Evolutionary conservation across 805 yeast genomes (phyloP), one percentile per base, ranked within the genome.

Genomic region (Kazachstania kunashirensis): DNA sequence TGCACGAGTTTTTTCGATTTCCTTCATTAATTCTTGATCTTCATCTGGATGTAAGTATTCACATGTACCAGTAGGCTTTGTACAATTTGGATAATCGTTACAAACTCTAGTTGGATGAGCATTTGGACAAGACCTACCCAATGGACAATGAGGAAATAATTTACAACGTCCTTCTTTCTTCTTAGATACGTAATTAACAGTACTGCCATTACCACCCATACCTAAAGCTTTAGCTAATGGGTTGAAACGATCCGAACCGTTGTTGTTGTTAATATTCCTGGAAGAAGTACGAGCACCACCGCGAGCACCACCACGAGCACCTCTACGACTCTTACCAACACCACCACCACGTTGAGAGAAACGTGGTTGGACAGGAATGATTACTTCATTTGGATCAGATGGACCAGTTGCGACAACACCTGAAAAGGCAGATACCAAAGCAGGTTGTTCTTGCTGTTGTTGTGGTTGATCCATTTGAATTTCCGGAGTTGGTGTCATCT

Each of bases 91-190:
- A 55, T 68, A 84, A 6, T 75, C 74, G 59, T 70, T 73, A 58
- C 96, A 85, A 6, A 67, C 66, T 49, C 73, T 81, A 1, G 84
- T 75, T 16, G 95, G 95, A 61, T 86, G 96, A 3, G 85, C 75
- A 53, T 72, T 77, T 29, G 68, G 70, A 59, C 96, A 86, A 36
- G 74, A 75, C 53, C 68, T 75, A 37, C 74, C 71, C 37, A 64
- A 51, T 11, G 71, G 68, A 61, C 92, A 82, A 53, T 77, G 73
- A 31, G 94, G 94, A 53, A 78, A 80, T 31, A 75, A 67, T 25
- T 64, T 66, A 55, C 94, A 82, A 53, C 92, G 74, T 18, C 79
- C 79, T 50, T 66, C 68, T 52, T 75, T 69, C 47, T 71, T 65
- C 46, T 66, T 59, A 33, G 66, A 70, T 15, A 67, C 67, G 38